Evolutionary conservation across 176 grass and related monocot genomes (phyloP), one percentile per base, ranked within the genome.

Genomic region (Rhynchospora pubera): DNA sequence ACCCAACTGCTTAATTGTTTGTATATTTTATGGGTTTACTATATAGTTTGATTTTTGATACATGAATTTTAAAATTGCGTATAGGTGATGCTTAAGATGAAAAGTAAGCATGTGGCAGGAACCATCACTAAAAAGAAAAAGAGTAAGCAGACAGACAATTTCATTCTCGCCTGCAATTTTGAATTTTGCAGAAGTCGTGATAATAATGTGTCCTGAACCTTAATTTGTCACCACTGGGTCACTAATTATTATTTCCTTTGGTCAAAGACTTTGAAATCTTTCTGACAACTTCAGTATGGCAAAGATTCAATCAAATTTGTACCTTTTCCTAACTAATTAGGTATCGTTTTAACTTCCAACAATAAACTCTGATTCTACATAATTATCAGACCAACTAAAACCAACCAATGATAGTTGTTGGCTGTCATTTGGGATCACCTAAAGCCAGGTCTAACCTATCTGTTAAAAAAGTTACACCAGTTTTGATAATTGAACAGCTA

Each of bases 121-220:
- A 93, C 96, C 0, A 90, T 99, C 19, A 99, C 96, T 34, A 99
- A 99, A 88, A 99, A 95, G 89, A 99, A 99, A 61, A 95, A 95
- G 84, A 90, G 96, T 99, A 83, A 86, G 89, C 60, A 65, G 18
- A n/a, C n/a, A n/a, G n/a, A 4, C 34, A 7, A 4, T 16, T 65
- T 4, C 26, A 34, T 73, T 39, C 39, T 61, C 59, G 22, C 18
- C 4, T 47, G 21, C 14, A 39, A 26, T 9, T 42, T 78, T 32
- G 47, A 75, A 75, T 75, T 50, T 48, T 72, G 68, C 44, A 50
- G 23, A 57, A 32, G 22, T 72, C n/a, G 16, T 46, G 28, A 42
- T 70, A 9, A 71, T 71, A 23, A 21, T 70, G 18, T 72, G 43
- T 47, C 43, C 23, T 23, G 39, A 22, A 13, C 43, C 16, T 78